Conservation (phyloP, 805 yeast species). For the Myxozyma monticola region DNA sequence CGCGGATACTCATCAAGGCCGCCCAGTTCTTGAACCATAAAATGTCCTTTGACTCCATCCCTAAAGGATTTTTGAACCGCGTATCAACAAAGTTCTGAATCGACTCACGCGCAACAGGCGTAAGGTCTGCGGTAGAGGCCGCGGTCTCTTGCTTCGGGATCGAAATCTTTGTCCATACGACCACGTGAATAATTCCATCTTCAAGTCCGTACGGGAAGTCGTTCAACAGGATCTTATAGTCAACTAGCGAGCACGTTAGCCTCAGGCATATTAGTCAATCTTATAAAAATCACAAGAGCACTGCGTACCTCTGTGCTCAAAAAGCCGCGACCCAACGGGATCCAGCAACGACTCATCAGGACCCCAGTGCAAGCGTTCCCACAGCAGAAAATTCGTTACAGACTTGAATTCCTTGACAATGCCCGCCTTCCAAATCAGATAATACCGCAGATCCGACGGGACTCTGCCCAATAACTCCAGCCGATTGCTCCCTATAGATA, state of each 20-base stretch:
- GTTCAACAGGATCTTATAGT: slow-evolving; percentile 49
- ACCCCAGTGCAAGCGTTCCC: slow-evolving; percentile 36
- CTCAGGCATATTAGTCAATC: not conserved
- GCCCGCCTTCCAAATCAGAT: slow-evolving; percentile 33
- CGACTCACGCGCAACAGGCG: slow-evolving; percentile 40
- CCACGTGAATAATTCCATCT: slow-evolving; percentile 49
- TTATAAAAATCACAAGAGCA: not conserved
- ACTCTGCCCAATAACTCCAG: slow-evolving; percentile 34
- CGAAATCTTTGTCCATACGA: slow-evolving; percentile 58
- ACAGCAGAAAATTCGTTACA: slow-evolving; percentile 33
- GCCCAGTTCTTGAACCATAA: slow-evolving; percentile 62
- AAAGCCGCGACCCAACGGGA: slow-evolving; percentile 18
- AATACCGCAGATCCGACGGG: slow-evolving; percentile 33
- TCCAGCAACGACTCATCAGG: slow-evolving; percentile 17
- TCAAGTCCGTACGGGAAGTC: slow-evolving; percentile 60
- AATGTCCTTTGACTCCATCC: slow-evolving; percentile 42
- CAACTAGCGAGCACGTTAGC: slow-evolving; percentile 13
- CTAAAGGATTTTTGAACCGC: slow-evolving; percentile 45
- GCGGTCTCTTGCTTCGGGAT: slow-evolving; percentile 38
- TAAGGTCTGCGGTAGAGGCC: slow-evolving; percentile 42
- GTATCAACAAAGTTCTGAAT: slow-evolving; percentile 46
- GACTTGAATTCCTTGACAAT: slow-evolving; percentile 31
- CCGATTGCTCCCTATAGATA: slow-evolving; percentile 22
- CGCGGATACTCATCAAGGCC: slow-evolving; percentile 54
- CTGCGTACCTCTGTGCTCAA: slow-evolving; percentile 26